phyloP scores from a whole-genome alignment of 164 flowering plant species.

The Annona cherimola region DNA sequence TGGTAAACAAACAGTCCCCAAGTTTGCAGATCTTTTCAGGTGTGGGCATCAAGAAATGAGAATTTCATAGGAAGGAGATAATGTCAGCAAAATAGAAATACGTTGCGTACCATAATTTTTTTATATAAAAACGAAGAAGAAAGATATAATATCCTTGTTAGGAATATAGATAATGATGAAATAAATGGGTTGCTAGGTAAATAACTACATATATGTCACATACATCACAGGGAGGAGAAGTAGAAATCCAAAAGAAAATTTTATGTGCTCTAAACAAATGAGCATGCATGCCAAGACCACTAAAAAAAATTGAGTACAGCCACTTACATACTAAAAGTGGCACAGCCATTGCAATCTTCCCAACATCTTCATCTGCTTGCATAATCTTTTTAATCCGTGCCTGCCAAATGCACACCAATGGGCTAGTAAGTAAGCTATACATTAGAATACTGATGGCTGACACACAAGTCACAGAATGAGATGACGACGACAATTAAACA shows the following conservation, averaged over 20 bases:
- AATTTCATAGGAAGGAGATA: too few relatives aligned
- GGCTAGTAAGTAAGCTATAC: neutral
- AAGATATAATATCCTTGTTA: too few relatives aligned
- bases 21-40: too few relatives aligned
- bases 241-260: too few relatives aligned
- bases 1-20: too few relatives aligned
- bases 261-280: neutral
- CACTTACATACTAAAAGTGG: slow-evolving; percentile 19
- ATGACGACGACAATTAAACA: neutral
- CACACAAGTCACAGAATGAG: neutral
- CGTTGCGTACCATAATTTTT: too few relatives aligned
- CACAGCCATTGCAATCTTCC: slow-evolving; percentile 21
- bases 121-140: too few relatives aligned
- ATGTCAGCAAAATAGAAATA: too few relatives aligned
- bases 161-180: neutral
- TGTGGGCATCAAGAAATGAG: too few relatives aligned
- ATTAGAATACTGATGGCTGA: neutral
- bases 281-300: slow-evolving; percentile 1
- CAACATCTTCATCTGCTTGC: slow-evolving; percentile 23
- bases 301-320: neutral
- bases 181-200: neutral
- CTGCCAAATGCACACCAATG: slow-evolving; percentile 2
- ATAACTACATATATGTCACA: too few relatives aligned
- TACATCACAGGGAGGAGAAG: too few relatives aligned
- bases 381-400: slow-evolving; percentile 20